Conservation (phyloP, 306 rosid species). For the Trichosanthes truncata region DNA sequence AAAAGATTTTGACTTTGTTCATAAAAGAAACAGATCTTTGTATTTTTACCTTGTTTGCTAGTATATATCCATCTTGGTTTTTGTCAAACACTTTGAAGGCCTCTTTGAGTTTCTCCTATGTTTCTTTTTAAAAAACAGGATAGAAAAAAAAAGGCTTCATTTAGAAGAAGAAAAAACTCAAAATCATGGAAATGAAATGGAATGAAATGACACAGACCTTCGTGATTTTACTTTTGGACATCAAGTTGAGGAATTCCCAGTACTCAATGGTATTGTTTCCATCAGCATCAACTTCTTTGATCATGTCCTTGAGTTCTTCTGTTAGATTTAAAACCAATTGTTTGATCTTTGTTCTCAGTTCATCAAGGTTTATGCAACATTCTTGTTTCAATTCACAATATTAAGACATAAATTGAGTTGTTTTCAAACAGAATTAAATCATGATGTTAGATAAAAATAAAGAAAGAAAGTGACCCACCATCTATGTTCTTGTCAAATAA, state of each 20-base stretch:
- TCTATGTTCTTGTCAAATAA: constrained; percentile 83
- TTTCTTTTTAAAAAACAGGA: constrained; percentile 52
- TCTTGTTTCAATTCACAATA: background rate
- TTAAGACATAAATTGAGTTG: background rate
- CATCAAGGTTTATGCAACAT: constrained; percentile 86
- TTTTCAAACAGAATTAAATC: background rate
- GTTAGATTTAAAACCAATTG: constrained; percentile 80
- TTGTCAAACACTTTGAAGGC: constrained; percentile 82
- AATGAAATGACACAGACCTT: constrained; percentile 20
- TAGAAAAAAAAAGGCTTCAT: background rate
- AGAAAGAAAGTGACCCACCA: constrained; percentile 39
- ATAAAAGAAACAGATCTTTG: background rate
- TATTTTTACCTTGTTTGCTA: constrained; percentile 59
- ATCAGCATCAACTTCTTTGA: constrained; percentile 67
- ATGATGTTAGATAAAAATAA: background rate
- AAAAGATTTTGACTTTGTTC: background rate
- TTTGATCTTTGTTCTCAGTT: constrained; percentile 65
- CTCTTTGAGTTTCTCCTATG: constrained; percentile 69
- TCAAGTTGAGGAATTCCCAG: constrained; percentile 51
- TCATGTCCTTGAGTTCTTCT: constrained; percentile 84
- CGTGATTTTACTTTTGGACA: constrained; percentile 78
- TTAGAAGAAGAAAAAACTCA: background rate
- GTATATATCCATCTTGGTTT: constrained; percentile 81
- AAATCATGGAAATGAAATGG: background rate
- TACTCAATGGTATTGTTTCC: constrained; percentile 84